Evolutionary conservation across 2,329 filamentous ascomycete genomes (phyloP).

Genomic region (Fusarium sp.): DNA sequence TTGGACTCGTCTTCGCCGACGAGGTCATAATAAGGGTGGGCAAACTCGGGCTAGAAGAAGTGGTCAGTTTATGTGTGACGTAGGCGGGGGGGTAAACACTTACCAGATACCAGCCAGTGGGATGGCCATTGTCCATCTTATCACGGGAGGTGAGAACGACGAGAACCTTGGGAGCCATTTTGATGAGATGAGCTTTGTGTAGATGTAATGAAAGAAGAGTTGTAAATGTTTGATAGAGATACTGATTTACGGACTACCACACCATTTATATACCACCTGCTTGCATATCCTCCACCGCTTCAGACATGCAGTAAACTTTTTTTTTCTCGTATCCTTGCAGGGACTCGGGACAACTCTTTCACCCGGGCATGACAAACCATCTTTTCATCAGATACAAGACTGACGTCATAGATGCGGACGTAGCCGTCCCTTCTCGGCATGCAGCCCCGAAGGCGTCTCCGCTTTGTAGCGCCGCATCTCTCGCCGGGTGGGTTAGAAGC

Average conservation of each 20-base stretch:
- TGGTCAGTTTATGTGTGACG: not conserved
- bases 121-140: conserved; percentile 62
- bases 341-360: conserved; percentile 25
- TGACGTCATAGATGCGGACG: conserved; percentile 35
- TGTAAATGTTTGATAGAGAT: not conserved
- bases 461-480: conserved; percentile 20
- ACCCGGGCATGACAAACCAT: conserved; percentile 35
- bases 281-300: conserved; percentile 15
- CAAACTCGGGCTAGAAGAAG: conserved; percentile 67
- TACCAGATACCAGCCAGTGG: conserved; percentile 80
- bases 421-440: conserved; percentile 40
- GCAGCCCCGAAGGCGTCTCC: conserved; percentile 16
- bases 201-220: not conserved
- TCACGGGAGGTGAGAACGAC: conserved; percentile 76
- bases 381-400: not conserved
- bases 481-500: conserved; percentile 8
- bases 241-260: conserved; percentile 5
- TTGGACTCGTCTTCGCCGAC: conserved; percentile 38
- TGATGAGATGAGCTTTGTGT: conserved; percentile 15
- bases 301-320: not conserved
- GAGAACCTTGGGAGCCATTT: conserved; percentile 72
- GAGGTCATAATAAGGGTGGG: conserved; percentile 73
- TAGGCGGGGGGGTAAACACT: conserved; percentile 24
- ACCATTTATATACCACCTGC: conserved; percentile 25
- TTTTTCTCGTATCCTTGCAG: conserved; percentile 9